These are phyloP conservation scores for Xylaria sp. DNA, from an alignment of 2,329 filamentous ascomycete species.

Conservation along the genomic window DNA sequence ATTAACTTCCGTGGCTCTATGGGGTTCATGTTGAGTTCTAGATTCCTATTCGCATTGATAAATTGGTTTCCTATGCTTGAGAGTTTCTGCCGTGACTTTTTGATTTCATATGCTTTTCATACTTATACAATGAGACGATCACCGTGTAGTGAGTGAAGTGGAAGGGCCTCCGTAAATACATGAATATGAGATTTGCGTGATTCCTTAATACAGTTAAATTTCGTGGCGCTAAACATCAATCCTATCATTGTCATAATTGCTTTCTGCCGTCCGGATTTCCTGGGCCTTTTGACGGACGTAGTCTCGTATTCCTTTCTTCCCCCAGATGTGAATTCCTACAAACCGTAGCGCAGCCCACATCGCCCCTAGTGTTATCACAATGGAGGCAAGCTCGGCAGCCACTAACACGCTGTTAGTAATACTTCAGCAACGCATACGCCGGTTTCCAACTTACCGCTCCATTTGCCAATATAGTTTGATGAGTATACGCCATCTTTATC, in stretches of 20 bases:
- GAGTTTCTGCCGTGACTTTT: neutral
- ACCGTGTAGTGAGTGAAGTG: no score
- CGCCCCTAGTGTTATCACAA: slow-evolving; percentile 9
- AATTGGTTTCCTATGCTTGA: neutral
- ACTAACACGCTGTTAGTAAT: slow-evolving; percentile 10
- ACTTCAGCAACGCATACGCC: neutral
- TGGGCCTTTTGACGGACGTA: neutral
- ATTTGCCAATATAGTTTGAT: slow-evolving; percentile 20
- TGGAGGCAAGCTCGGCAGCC: slow-evolving; percentile 9
- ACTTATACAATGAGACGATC: neutral
- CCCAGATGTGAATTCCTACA: slow-evolving; percentile 11
- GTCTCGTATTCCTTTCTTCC: slow-evolving; percentile 13
- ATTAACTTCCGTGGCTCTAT: neutral
- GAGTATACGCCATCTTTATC: slow-evolving; percentile 8
- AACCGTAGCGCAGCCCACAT: slow-evolving; percentile 26
- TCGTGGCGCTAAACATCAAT: neutral
- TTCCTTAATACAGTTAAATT: no score
- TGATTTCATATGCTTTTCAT: neutral
- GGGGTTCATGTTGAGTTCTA: neutral
- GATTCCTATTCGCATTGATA: neutral
- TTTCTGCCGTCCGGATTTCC: neutral
- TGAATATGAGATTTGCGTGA: no score
- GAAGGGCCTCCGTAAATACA: no score
- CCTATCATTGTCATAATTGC: neutral
- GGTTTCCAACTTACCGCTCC: slow-evolving; percentile 6